Evolutionary conservation across 2,329 filamentous ascomycete species (phyloP).

Genomic region (Seiridium unicorne): DNA sequence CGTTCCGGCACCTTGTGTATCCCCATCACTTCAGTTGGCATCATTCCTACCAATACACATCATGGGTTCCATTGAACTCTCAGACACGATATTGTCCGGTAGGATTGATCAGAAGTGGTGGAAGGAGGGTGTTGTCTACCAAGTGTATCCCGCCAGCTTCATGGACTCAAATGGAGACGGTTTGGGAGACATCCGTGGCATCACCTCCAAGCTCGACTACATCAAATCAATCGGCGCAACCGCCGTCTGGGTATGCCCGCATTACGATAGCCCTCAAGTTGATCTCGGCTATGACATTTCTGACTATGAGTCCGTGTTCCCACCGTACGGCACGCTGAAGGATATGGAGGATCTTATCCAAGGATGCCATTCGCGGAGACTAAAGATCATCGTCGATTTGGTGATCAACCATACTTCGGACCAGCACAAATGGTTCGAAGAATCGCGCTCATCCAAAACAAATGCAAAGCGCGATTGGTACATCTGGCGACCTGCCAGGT

Average conservation of each 20-base stretch:
- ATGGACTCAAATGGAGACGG: constrained; percentile 1
- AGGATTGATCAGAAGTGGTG: constrained; percentile 1
- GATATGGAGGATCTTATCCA: constrained; percentile 10
- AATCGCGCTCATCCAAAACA: constrained; percentile 47
- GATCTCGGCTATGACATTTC: constrained; percentile 68
- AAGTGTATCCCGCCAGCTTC: constrained; percentile 7
- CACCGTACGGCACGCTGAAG: constrained; percentile 4
- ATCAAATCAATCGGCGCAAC: constrained; percentile 48
- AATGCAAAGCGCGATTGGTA: constrained; percentile 55
- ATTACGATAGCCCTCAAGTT: constrained; percentile 42
- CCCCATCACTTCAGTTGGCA: too few relatives aligned
- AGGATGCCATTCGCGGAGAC: constrained; percentile 2
- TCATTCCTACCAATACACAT: not conserved
- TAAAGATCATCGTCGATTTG: constrained; percentile 20
- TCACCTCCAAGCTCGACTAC: constrained; percentile 53
- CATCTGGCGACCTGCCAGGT: constrained; percentile 48
- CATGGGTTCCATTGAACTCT: not conserved
- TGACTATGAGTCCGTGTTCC: constrained; percentile 43
- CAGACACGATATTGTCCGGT: not conserved
- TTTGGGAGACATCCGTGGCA: constrained; percentile 38
- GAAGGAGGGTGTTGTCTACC: constrained; percentile 9
- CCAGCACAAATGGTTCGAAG: constrained; percentile 55
- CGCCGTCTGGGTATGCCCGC: constrained; percentile 44
- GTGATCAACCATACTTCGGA: constrained; percentile 29
- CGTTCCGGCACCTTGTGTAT: too few relatives aligned